Evolutionary conservation across 1,139 yeast genomes (phyloP), one percentile per base, ranked within the genome.

Genomic region (Hyphopichia khmerensis): DNA sequence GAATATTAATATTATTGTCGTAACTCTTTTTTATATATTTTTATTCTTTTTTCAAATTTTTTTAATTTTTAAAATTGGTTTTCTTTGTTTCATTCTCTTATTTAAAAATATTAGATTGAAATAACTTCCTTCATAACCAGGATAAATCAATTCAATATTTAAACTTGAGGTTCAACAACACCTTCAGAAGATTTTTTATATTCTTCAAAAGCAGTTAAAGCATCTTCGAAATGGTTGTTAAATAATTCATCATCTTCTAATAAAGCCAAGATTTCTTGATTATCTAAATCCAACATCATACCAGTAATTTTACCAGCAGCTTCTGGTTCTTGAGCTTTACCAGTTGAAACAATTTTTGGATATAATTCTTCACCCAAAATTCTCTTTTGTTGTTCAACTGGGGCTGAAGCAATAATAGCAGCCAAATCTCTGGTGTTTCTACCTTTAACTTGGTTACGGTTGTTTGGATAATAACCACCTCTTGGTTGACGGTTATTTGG

Each of bases 271-370:
- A 95, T 87, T 75, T 93, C 97, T 63, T 83, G 82, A 72, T 87
- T 88, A 64, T 90, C 95, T 82, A 93, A 84, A 67, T 91, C 97
- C 66, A 93, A 82, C 79, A 93, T 84, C 99, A 93, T 93, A 77
- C 98, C 99, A 56, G 99, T 93, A 67, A 93, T 90, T 80, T 91
- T 93, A 75, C 97, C 96, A 56, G 98, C 97, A 64, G 96, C 91
- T 72, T 89, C 96, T 50, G 88, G 88, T 64, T 88, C 96, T 59
- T 78, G 79, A 51, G 83, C 84, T 68, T 87, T 84, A 64, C 95
- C 95, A 64, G 93, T 87, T 57, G 91, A 83, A 55, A 86, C 84
- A 63, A 95, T 87, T 82, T 85, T 89, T 65, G 96, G 95, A 80
- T 91, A 95, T 65, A 95, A 80, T 67, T 90, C 96, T 80, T 93